These are phyloP conservation scores for Rhynchosporium secalis DNA, from an alignment of 2,329 filamentous ascomycete genomes.

Conservation along the genomic window DNA sequence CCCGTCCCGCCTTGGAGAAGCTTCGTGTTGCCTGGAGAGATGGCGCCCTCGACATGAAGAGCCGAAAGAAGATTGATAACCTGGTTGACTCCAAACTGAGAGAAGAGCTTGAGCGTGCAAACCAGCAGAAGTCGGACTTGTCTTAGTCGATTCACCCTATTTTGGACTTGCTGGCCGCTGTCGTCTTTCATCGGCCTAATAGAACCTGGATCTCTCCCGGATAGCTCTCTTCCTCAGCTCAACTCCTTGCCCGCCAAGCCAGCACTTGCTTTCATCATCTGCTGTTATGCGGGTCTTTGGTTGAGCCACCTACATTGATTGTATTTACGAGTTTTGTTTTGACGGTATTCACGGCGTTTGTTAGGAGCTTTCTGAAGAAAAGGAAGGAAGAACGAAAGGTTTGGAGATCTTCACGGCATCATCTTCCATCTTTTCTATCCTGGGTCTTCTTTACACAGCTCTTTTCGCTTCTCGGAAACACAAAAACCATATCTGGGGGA, in stretches of 20 bases:
- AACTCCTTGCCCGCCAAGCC: constrained; percentile 8
- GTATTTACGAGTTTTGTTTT: constrained; percentile 31
- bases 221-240: constrained; percentile 16
- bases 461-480: constrained; percentile 15
- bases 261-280: constrained; percentile 20
- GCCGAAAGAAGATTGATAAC: constrained; percentile 55
- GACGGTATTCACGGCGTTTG: constrained; percentile 39
- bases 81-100: constrained; percentile 52
- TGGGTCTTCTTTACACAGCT: constrained; percentile 24
- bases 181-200: not conserved
- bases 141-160: constrained; percentile 21
- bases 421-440: constrained; percentile 21
- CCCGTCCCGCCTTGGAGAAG: constrained; percentile 50
- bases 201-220: constrained; percentile 12
- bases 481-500: not conserved
- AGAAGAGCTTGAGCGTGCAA: constrained; percentile 49
- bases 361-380: constrained; percentile 34
- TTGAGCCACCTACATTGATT: constrained; percentile 27
- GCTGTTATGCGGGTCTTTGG: constrained; percentile 29
- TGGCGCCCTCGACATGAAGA: constrained; percentile 54
- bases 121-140: constrained; percentile 30
- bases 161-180: constrained; percentile 9
- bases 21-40: constrained; percentile 55
- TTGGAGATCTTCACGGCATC: constrained; percentile 38
- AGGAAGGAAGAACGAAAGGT: constrained; percentile 14